Percentiles rank a stretch among this genome's conserved stretches.
Evolutionary conservation across 2,329 filamentous ascomycete species (phyloP).

Genomic region (Aspergillus alliaceus): DNA sequence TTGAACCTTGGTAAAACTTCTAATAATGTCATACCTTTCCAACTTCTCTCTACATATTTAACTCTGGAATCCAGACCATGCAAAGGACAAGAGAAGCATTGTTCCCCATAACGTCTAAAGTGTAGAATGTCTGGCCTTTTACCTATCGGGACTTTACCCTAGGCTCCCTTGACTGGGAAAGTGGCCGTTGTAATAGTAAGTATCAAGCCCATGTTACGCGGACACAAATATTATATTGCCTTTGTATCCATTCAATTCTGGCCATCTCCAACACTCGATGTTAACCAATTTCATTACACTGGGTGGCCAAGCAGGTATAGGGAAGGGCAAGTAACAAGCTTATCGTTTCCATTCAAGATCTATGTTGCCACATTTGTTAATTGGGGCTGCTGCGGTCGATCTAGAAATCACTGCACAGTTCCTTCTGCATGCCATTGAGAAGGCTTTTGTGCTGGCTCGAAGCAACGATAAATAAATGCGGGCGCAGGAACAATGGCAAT

Average conservation of each 20-base stretch:
- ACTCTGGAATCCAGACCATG: too few relatives aligned
- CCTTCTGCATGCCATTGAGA: constrained; percentile 29
- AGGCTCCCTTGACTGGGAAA: constrained; percentile 24
- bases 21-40: too few relatives aligned
- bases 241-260: too few relatives aligned
- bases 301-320: constrained; percentile 33
- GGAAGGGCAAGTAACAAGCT: constrained; percentile 19
- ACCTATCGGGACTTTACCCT: constrained; percentile 30
- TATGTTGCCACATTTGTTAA: not conserved
- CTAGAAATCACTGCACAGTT: constrained; percentile 31
- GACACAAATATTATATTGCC: too few relatives aligned
- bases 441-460: constrained; percentile 30
- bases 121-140: constrained; percentile 26
- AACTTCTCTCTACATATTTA: too few relatives aligned
- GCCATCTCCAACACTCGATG: not conserved
- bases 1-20: too few relatives aligned
- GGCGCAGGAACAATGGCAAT: constrained; percentile 25
- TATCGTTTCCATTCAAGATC: not conserved
- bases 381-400: not conserved
- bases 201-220: not conserved
- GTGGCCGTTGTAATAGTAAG: constrained; percentile 32
- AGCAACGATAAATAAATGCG: constrained; percentile 21
- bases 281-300: not conserved
- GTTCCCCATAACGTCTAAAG: too few relatives aligned
- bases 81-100: too few relatives aligned